A percentile compares a stretch with the other conserved stretches of the same genome.
Conservation (phyloP, 371 early-diverging fungal species). For the Lichtheimia hyalospora region DNA sequence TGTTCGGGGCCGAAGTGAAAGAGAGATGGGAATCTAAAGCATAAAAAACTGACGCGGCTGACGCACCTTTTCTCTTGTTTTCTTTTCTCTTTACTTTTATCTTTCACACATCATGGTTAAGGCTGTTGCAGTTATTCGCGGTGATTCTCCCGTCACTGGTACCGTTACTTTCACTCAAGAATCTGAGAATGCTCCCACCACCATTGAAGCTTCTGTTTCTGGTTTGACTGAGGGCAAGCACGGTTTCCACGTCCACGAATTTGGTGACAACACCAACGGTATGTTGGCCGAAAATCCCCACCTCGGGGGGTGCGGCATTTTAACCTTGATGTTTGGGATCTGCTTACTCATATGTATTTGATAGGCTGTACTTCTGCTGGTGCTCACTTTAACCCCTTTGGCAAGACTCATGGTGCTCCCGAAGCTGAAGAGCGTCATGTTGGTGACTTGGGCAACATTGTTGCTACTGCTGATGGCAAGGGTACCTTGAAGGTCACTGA, state of each 20-base stretch:
- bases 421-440: conserved; percentile 74
- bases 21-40: not conserved
- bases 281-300: conserved; percentile 10
- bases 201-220: conserved; percentile 63
- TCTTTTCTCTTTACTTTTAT: conserved; percentile 6
- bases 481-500: conserved; percentile 66
- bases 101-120: conserved; percentile 52
- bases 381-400: conserved; percentile 84
- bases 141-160: conserved; percentile 61
- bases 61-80: conserved; percentile 1
- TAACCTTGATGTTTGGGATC: not conserved
- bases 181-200: conserved; percentile 57
- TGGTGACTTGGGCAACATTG: conserved; percentile 89
- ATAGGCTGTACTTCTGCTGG: conserved; percentile 80
- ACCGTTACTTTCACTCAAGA: conserved; percentile 78
- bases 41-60: not conserved
- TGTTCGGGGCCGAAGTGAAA: not conserved
- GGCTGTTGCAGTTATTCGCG: conserved; percentile 79
- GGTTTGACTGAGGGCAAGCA: conserved; percentile 83
- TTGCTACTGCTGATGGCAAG: conserved; percentile 57
- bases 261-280: conserved; percentile 84
- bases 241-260: conserved; percentile 92
- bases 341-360: not conserved
- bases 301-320: conserved; percentile 3
- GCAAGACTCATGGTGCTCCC: conserved; percentile 83